These are phyloP conservation scores for Spergularia marina DNA, from an alignment of 148 eudicot species.

Conservation along the genomic window DNA sequence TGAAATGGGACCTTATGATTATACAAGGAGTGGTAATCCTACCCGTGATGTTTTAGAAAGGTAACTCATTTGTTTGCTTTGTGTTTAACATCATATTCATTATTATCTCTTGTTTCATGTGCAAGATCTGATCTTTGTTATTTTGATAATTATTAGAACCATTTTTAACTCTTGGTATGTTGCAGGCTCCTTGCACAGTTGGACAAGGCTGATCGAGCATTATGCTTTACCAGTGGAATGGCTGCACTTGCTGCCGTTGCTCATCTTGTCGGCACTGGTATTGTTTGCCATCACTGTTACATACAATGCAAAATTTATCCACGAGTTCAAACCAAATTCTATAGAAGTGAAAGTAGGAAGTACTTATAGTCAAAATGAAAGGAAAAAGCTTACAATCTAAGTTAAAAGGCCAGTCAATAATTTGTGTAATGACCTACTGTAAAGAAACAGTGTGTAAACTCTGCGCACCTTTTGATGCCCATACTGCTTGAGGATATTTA, in stretches of 20 bases:
- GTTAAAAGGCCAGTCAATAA: background rate
- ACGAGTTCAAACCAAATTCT: background rate
- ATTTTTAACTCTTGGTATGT: constrained; percentile 15
- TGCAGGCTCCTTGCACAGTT: constrained; percentile 78
- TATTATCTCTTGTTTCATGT: background rate
- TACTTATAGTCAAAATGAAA: background rate
- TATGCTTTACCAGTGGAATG: constrained; percentile 99
- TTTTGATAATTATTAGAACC: background rate
- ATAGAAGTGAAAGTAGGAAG: background rate
- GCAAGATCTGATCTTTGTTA: background rate
- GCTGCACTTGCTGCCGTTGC: constrained; percentile 96
- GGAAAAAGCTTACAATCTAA: background rate
- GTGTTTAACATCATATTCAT: background rate
- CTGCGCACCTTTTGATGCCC: background rate
- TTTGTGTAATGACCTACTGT: background rate
- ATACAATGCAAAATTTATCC: background rate
- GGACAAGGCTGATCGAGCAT: constrained; percentile 94
- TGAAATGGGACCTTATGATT: constrained; percentile 79
- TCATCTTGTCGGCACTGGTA: constrained; percentile 86
- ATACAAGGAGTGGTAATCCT: constrained; percentile 97
- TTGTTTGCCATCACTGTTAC: constrained; percentile 1
- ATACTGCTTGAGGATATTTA: background rate
- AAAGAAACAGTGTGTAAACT: background rate
- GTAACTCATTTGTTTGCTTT: constrained; percentile 33
- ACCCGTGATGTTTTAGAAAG: constrained; percentile 83